phyloP scores from a whole-genome alignment of 108 stramenopile species.

The Schizochytrium sp. region DNA sequence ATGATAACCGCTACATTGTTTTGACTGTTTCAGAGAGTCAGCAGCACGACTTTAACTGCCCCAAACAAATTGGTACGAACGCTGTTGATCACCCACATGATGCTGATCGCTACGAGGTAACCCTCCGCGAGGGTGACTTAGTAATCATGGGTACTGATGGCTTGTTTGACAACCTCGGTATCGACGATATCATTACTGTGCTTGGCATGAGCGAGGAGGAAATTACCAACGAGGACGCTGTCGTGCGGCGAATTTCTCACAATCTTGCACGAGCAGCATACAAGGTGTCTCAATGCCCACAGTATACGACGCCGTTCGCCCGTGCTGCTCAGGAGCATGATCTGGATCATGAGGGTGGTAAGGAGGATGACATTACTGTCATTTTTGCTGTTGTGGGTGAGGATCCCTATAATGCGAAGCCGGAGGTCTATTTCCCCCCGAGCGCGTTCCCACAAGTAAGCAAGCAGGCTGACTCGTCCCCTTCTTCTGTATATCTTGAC shows the following conservation, averaged over 20 bases:
- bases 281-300: neutral
- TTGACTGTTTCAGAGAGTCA: slow-evolving; percentile 17
- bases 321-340: neutral
- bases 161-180: slow-evolving; percentile 64
- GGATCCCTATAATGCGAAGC: neutral
- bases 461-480: slow-evolving; percentile 19
- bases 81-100: slow-evolving; percentile 49
- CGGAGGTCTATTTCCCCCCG: neutral
- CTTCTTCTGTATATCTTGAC: slow-evolving; percentile 31
- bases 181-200: neutral
- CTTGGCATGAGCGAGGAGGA: slow-evolving; percentile 27
- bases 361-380: slow-evolving; percentile 50
- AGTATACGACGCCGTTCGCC: neutral
- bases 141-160: slow-evolving; percentile 66
- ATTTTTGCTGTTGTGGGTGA: neutral
- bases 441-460: neutral
- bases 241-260: neutral
- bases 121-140: slow-evolving; percentile 60
- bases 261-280: neutral
- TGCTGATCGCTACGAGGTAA: slow-evolving; percentile 56
- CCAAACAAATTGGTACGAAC: slow-evolving; percentile 24
- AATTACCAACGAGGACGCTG: neutral
- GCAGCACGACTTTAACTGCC: slow-evolving; percentile 60
- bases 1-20: neutral
- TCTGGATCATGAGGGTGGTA: slow-evolving; percentile 12